Evolutionary conservation across 176 grass and related monocot species (phyloP).

Genomic region (Triticum turgidum): DNA sequence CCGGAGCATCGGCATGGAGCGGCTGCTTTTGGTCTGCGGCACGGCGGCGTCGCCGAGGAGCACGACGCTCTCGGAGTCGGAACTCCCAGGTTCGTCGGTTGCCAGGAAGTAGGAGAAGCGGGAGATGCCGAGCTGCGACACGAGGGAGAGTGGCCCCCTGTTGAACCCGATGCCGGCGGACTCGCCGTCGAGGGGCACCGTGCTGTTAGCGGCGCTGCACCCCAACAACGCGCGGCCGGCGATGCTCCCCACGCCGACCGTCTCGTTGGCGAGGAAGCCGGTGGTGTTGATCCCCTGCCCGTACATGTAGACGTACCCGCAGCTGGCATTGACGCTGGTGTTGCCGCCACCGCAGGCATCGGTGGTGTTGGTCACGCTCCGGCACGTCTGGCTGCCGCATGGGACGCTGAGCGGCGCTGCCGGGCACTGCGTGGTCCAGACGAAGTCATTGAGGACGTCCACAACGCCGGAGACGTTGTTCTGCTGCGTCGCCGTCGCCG

Average conservation of each 20-base stretch:
- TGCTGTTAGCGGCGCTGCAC: not conserved
- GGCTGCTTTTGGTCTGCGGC: not conserved
- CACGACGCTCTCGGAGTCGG: not conserved
- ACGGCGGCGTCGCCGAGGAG: not conserved
- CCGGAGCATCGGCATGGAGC: not conserved
- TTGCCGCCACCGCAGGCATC: no score
- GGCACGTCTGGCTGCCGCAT: no score
- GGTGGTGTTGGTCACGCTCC: not conserved
- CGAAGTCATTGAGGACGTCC: not conserved
- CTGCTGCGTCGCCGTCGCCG: not conserved
- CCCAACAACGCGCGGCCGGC: not conserved
- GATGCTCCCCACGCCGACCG: not conserved
- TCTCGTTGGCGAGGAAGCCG: no score
- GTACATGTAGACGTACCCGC: no score
- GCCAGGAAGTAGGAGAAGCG: not conserved
- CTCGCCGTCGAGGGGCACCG: not conserved
- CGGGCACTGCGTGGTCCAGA: conserved; percentile 10
- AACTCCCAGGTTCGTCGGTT: not conserved
- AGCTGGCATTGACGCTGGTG: no score
- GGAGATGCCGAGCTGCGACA: not conserved
- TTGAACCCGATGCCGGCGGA: not conserved
- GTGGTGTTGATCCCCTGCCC: no score
- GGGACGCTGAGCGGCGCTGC: not conserved
- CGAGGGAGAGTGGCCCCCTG: not conserved
- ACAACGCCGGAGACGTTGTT: not conserved